A percentile compares a stretch with the other conserved stretches of the same genome.
These are phyloP conservation scores for Naegleria lovaniensis DNA, from an alignment of 208 protist species.

Conservation along the genomic window DNA sequence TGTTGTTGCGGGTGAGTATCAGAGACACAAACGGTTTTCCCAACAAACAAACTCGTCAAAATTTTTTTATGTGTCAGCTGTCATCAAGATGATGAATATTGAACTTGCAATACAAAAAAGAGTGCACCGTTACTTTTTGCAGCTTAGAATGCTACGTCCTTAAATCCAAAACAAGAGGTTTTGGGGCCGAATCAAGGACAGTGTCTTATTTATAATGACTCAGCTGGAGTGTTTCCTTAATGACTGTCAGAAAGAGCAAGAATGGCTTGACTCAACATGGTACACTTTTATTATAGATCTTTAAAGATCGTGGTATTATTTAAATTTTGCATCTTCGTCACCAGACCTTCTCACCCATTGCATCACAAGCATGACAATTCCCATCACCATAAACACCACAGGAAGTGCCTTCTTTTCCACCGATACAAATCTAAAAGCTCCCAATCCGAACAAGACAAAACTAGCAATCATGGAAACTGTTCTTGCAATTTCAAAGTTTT, in stretches of 20 bases:
- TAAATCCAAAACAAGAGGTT: too few species aligned
- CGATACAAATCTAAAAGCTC: neutral
- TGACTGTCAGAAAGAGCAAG: too few species aligned
- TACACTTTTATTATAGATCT: too few species aligned
- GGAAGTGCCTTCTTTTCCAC: neutral
- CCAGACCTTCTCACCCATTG: neutral
- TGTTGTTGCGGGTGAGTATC: neutral
- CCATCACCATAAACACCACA: neutral
- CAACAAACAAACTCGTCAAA: neutral
- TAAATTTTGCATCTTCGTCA: too few species aligned
- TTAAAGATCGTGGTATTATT: too few species aligned
- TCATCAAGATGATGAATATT: neutral
- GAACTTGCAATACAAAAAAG: too few species aligned
- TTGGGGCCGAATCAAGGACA: too few species aligned
- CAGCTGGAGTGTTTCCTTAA: too few species aligned
- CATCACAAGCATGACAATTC: neutral
- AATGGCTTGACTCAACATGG: too few species aligned
- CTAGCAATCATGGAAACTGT: neutral
- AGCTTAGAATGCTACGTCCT: too few species aligned
- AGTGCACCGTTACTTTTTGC: too few species aligned
- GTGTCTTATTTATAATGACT: too few species aligned
- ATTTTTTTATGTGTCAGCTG: neutral
- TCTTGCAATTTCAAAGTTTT: neutral
- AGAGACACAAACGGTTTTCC: neutral
- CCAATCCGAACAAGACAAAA: neutral